Evolutionary conservation across 2,329 filamentous ascomycete genomes (phyloP), one percentile per base, ranked within the genome.

Genomic region (Cytospora schulzeri): DNA sequence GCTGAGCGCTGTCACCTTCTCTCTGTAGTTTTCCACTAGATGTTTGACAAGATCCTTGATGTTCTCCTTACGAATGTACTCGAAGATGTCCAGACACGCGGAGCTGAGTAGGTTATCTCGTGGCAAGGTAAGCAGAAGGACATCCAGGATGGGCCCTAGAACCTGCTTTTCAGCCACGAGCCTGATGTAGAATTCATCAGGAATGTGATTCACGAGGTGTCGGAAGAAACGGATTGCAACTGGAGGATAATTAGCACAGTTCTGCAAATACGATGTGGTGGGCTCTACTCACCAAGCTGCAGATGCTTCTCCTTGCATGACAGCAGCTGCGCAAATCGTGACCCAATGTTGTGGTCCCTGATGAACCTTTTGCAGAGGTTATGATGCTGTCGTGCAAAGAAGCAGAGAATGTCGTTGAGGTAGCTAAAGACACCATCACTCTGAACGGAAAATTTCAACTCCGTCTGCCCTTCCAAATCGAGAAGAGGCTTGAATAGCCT

Each of bases 191-290:
- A 95, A 96, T 62, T 96, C 92, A 73, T 98, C 94, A 12, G 58
- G 33, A 72, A 95, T 90, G 45, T 97, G 83, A 54, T 88, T 88
- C 64, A 97, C 85, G 66, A 96, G 86, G 53, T 91, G 91, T 38
- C 94, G 91, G 80, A 98, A 94, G 78, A 97, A 97, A 74, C 97
- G 95, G 69, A 99, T 85, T 7, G 93, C 92, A 71, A 92, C 91
- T 93, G 64, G 4, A 28, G 28, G 26, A 17, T 9, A n/a, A 62
- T 76, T 70, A 76, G 69, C 57, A 64, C 51, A 19, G 31, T 6
- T 52, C n/a, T 28, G 52, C 7, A 26, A 28, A 24, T 35, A 33
- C 17, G 29, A 55, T 29, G 28, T 19, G n/a, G 41, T 4, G 24
- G 28, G 28, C n/a, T 24, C 45, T 24, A 79, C 88, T 77, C 80